Evolutionary conservation across 2,329 filamentous ascomycete species (phyloP).

Genomic region (Decorospora gaudefroyi): DNA sequence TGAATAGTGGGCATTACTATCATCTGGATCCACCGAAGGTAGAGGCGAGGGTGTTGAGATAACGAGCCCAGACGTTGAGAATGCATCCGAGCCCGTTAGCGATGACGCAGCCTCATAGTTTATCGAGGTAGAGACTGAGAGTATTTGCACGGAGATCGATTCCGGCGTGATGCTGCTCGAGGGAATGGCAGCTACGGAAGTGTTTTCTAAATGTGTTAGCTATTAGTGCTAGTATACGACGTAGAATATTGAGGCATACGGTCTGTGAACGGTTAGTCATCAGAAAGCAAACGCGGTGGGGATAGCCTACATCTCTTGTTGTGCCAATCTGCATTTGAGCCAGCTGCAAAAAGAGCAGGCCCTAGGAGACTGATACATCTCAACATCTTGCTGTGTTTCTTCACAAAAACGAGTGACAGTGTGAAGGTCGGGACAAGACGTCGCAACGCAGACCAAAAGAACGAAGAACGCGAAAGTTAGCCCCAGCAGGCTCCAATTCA

Average conservation of each 20-base stretch:
- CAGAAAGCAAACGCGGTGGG: background rate
- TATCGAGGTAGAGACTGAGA: no score
- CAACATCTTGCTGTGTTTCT: slow-evolving; percentile 29
- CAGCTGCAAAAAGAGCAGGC: slow-evolving; percentile 22
- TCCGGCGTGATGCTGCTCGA: no score
- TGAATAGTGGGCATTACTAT: no score
- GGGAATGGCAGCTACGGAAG: background rate
- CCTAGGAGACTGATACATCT: slow-evolving; percentile 23
- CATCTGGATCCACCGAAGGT: no score
- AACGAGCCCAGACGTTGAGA: no score
- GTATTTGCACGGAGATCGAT: no score
- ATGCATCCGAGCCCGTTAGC: no score
- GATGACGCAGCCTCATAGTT: no score
- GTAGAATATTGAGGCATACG: slow-evolving; percentile 17
- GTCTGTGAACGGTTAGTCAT: slow-evolving; percentile 19
- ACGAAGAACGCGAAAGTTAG: slow-evolving; percentile 9
- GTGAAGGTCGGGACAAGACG: slow-evolving; percentile 20
- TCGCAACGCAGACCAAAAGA: slow-evolving; percentile 6
- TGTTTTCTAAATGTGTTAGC: slow-evolving; percentile 6
- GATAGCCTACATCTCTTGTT: slow-evolving; percentile 26
- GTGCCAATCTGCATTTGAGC: slow-evolving; percentile 14
- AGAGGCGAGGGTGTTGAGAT: no score
- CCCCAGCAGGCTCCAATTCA: slow-evolving; percentile 6
- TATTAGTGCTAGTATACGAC: background rate
- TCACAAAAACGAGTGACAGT: slow-evolving; percentile 30